Evolutionary conservation across 2,329 filamentous ascomycete genomes (phyloP).

Genomic region (Dendrostoma leiphaemia): DNA sequence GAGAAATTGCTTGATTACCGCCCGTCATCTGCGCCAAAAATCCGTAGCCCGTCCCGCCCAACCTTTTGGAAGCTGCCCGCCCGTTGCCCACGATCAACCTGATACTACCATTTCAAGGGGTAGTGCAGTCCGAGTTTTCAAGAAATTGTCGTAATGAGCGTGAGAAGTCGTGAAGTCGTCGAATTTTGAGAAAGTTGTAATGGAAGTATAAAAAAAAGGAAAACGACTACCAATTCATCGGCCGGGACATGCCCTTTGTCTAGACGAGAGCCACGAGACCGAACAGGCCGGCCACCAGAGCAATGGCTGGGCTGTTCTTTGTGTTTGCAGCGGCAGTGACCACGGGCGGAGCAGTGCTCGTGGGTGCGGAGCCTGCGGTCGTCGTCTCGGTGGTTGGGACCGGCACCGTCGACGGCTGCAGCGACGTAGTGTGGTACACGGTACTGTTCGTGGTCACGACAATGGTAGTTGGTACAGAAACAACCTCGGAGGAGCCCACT

Average conservation of each 20-base stretch:
- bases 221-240: too few relatives aligned
- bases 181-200: neutral
- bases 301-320: conserved; percentile 33
- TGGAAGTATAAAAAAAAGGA: too few relatives aligned
- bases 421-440: conserved; percentile 23
- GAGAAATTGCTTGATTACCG: neutral
- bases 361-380: conserved; percentile 21
- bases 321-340: conserved; percentile 30
- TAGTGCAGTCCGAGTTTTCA: neutral
- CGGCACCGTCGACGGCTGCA: conserved; percentile 28
- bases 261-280: conserved; percentile 38
- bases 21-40: neutral
- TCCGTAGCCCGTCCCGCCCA: neutral
- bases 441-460: conserved; percentile 30
- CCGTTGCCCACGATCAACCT: too few relatives aligned
- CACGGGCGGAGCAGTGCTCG: conserved; percentile 21
- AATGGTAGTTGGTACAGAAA: conserved; percentile 34
- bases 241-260: too few relatives aligned
- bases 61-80: too few relatives aligned
- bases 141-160: conserved; percentile 7
- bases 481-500: conserved; percentile 29
- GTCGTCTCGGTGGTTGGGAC: conserved; percentile 29
- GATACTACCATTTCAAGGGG: neutral
- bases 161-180: conserved; percentile 12
- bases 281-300: conserved; percentile 36